Base-by-base conservation (phyloP, 2,329 filamentous ascomycete genomes). In the Claviceps sp. region DNA sequence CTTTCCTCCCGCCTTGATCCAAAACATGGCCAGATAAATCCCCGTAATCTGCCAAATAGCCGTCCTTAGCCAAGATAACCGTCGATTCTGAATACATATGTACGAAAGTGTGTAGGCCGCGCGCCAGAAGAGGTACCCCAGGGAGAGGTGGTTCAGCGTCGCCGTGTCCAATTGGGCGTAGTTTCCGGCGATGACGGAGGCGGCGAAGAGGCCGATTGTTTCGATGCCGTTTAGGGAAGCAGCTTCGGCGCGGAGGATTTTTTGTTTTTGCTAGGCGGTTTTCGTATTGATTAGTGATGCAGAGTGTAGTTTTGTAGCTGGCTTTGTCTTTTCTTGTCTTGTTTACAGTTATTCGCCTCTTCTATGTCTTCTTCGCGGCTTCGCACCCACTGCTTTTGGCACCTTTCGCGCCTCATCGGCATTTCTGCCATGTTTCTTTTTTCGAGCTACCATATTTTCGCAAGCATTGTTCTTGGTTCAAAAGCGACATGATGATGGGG, bases 191-290 rank as follows among this genome's bases (percentile, higher is more conserved):
- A 70, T 64, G 20, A 77, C 65, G 41, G 63, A 67, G 1, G 68
- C 68, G 18, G 71, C 67, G 58, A 66, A 74, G 55, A 72, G 59
- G 46, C 70, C 70, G 11, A 75, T 56, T 5, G 68, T 72, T 61
- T 75, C 72, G 54, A 72, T 65, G 54, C 64, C 69, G 57, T 75
- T 75, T 46, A 62, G 59, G 11, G 64, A 58, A 4, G 73, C 72
- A 20, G 76, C 74, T 59, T 83, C 74, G 30, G 73, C 70, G 49
- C 77, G 72, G 42, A 79, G 62, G 36, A 76, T 69, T 49, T 71
- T 71, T 59, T 79, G 79, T 60, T 83, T 78, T 30, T 69, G 71
- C 62, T 78, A 9, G 26, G 26, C 2, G 26, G 26, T 26, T 26
- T 26, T 26, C 26, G 26, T 26, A 26, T 26, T 2, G 7, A 26